Percentiles rank a stretch among this genome's conserved stretches.
phyloP scores from a whole-genome alignment of 805 yeast species.

The Metschnikowia chrysomelidarum region DNA sequence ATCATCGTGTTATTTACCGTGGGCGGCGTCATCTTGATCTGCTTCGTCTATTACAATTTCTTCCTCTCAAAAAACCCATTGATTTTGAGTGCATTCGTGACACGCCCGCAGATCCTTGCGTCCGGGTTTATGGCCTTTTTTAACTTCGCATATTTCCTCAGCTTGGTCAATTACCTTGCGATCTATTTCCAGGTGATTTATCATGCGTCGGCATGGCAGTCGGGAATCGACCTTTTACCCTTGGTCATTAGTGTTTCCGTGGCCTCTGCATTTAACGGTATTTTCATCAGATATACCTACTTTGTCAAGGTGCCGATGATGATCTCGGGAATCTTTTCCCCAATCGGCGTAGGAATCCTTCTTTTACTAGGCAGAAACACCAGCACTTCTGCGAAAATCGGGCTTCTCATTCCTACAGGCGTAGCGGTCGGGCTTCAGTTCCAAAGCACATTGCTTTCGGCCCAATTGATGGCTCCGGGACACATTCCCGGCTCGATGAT shows the following conservation, averaged over 20 bases:
- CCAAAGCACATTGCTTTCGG: slow-evolving; percentile 35
- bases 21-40: slow-evolving; percentile 38
- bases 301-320: slow-evolving; percentile 33
- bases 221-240: slow-evolving; percentile 39
- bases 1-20: slow-evolving; percentile 48
- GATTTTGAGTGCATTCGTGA: slow-evolving; percentile 42
- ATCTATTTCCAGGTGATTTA: slow-evolving; percentile 41
- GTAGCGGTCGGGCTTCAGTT: slow-evolving; percentile 37
- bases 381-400: slow-evolving; percentile 25
- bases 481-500: slow-evolving; percentile 37
- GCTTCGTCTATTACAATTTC: slow-evolving; percentile 43
- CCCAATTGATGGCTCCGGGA: slow-evolving; percentile 38
- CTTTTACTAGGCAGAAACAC: slow-evolving; percentile 26
- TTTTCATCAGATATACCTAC: slow-evolving; percentile 28
- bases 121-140: slow-evolving; percentile 37
- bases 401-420: slow-evolving; percentile 34
- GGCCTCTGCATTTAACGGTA: slow-evolving; percentile 31
- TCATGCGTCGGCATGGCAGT: slow-evolving; percentile 33
- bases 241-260: slow-evolving; percentile 33
- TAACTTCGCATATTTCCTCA: slow-evolving; percentile 41
- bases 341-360: slow-evolving; percentile 36
- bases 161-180: slow-evolving; percentile 31
- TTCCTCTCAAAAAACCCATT: slow-evolving; percentile 45
- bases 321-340: slow-evolving; percentile 29
- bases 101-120: slow-evolving; percentile 33